Evolutionary conservation across 2,329 filamentous ascomycete species (phyloP).

Genomic region (Fusarium bactridioides): DNA sequence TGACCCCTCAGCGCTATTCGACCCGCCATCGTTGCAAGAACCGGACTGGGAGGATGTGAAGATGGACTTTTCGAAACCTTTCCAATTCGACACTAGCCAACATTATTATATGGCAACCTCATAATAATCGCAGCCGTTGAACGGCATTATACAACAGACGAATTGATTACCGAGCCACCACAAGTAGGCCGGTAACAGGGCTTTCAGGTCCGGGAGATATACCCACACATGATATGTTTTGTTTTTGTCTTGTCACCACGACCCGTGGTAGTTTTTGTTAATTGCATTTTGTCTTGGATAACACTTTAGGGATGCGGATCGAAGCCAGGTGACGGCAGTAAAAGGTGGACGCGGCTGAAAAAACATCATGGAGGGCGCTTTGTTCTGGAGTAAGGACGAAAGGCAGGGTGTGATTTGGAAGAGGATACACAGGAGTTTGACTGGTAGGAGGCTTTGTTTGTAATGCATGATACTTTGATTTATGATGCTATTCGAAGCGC

Average conservation of each 20-base stretch:
- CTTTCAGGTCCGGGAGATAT: slow-evolving; percentile 41
- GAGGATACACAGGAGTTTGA: slow-evolving; percentile 24
- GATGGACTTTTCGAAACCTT: slow-evolving; percentile 61
- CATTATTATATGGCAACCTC: slow-evolving; percentile 47
- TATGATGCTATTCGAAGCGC: slow-evolving; percentile 16
- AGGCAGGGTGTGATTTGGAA: not conserved
- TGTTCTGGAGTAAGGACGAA: slow-evolving; percentile 7
- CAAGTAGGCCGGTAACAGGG: slow-evolving; percentile 18
- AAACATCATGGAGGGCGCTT: slow-evolving; percentile 14
- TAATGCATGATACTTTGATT: slow-evolving; percentile 24
- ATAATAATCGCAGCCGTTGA: slow-evolving; percentile 8
- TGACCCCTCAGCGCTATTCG: slow-evolving; percentile 43
- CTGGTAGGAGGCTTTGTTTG: slow-evolving; percentile 17
- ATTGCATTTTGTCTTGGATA: slow-evolving; percentile 25
- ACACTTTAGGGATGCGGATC: not conserved
- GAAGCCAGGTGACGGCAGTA: slow-evolving; percentile 3
- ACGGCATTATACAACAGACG: not conserved
- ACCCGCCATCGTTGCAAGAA: slow-evolving; percentile 30
- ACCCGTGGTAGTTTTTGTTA: slow-evolving; percentile 9
- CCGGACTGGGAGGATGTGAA: slow-evolving; percentile 60
- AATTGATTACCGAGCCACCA: not conserved
- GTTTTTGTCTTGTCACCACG: slow-evolving; percentile 20
- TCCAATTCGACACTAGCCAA: slow-evolving; percentile 57
- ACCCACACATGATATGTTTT: slow-evolving; percentile 36
- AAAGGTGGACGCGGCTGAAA: slow-evolving; percentile 24